Base-by-base conservation (phyloP, 805 yeast genomes). In the Candida koratica region DNA sequence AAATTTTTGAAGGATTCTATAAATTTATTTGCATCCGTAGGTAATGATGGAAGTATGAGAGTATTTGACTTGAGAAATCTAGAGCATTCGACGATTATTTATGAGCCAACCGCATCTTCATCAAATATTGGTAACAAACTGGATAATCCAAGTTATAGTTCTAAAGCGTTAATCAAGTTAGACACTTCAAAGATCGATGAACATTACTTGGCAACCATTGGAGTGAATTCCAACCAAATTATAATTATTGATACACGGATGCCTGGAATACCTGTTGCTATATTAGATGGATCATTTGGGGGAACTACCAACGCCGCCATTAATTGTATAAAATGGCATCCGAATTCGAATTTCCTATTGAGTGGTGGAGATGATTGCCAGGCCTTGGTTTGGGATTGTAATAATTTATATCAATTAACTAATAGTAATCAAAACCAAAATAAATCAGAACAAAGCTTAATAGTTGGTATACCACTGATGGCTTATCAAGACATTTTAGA, bases 41-140 rank as follows among this genome's bases (percentile, higher is more conserved):
- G 97, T 2, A 89, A 88, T 36, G 98, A 93, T 60, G 98, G 98
- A 0, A 82, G 94, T 12, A 85, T 89, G 55, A 70, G 98, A 28
- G 84, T 93, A 6, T 93, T 93, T 58, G 98, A 93, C 53, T 68
- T 93, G 41, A 64, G 98, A 38, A 72, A 89, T 6, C 64, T 90
- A 34, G 97, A 93, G 41, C 97, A 89, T 57, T 84, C 95, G 12
- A 90, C 98, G 1, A 93, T 93, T 47, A 82, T 93, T 11, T 93
- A 86, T 57, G 98, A 93, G 54, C 87, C 87, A n/a, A 9, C 75
- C 66, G 31, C 41, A 6, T 36, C 47, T 6, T 32, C 42, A 3
- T 18, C 39, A 3, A 17, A 19, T 28, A 25, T 14, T 6, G 30
- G 27, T 12, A 25, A 18, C 10, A 16, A n/a, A 12, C n/a, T n/a